Evolutionary conservation across 768 basidiomycete species (phyloP), one percentile per base, ranked within the genome.

Genomic region (Glaciozyma martinii): DNA sequence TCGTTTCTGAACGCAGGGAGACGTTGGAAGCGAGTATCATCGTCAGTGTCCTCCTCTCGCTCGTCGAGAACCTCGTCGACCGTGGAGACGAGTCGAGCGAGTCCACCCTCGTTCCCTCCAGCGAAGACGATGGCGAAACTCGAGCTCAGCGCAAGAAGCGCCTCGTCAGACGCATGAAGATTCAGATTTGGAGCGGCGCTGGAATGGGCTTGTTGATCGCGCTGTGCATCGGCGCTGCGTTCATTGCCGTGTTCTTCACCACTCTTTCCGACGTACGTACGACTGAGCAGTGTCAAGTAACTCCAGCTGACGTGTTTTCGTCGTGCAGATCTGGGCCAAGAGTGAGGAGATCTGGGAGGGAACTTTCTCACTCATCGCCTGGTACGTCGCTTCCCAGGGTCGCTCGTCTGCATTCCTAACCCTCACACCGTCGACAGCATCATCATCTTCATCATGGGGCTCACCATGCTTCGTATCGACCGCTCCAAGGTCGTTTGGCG

Each of bases 311-410:
- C 85, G 89, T 1, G 94, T 95, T 77, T 87, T 97, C 67, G 91
- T 88, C 15, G 82, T 95, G 18, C 50, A 95, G 74, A 81, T 98
- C 23, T 95, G 90, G 87, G 75, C 81, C 40, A 84, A 84, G 73
- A 83, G 89, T 9, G 92, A 95, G 77, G 81, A 84, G 56, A 77
- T 93, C 61, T 97, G 93, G 93, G 93, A 97, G 81, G 94, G 93
- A 82, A 70, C 74, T 74, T 80, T 81, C 74, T 74, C 73, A 40
- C 63, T 80, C 58, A 74, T 75, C 16, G 75, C 77, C 13, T 64
- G 69, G 56, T 57, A 15, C 13, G 56, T 30, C 53, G 25, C 33
- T 25, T 44, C 56, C 2, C 18, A 15, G 15, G 27, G 3, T 3
- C 1, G 29, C 32, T 33, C 18, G 23, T 23, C 7, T 33, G 25